Percentiles rank a stretch among this genome's conserved stretches.
These are phyloP conservation scores for Scheffersomyces parashehatae DNA, from an alignment of 1,139 yeast genomes.

Conservation along the genomic window DNA sequence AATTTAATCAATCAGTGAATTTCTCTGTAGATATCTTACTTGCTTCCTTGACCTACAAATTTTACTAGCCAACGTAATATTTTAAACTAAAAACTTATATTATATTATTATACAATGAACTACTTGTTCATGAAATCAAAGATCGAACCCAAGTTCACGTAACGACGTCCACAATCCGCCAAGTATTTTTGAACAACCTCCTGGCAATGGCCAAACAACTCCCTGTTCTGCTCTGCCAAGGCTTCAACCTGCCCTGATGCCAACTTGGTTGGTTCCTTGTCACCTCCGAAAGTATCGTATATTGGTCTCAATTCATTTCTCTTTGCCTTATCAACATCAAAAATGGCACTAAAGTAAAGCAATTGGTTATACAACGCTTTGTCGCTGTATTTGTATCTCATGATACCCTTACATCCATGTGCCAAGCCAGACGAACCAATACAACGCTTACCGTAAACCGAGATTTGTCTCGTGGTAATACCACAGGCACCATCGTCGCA, in stretches of 20 bases:
- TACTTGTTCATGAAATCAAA: constrained; percentile 55
- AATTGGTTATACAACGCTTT: constrained; percentile 85
- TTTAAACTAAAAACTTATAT: background rate
- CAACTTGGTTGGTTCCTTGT: constrained; percentile 39
- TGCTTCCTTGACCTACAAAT: too few species aligned
- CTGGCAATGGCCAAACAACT: constrained; percentile 54
- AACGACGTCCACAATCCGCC: constrained; percentile 84
- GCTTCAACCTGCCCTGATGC: constrained; percentile 66
- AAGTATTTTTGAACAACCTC: constrained; percentile 75
- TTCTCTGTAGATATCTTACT: too few species aligned
- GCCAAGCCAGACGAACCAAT: constrained; percentile 63
- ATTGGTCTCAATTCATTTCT: constrained; percentile 53
- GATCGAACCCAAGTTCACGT: constrained; percentile 81
- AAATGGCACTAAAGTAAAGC: constrained; percentile 73
- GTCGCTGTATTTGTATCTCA: constrained; percentile 77
- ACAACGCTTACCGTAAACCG: constrained; percentile 89
- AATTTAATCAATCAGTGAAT: too few species aligned
- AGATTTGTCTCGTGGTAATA: constrained; percentile 75
- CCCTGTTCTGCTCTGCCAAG: constrained; percentile 78
- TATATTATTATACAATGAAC: background rate
- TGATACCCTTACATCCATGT: constrained; percentile 78
- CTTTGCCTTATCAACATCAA: constrained; percentile 82
- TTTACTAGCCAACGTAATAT: too few species aligned
- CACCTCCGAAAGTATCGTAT: constrained; percentile 26
- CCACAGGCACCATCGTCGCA: constrained; percentile 91